phyloP scores from a whole-genome alignment of 1,284 basidiomycete genomes.

The Chiua sp. region DNA sequence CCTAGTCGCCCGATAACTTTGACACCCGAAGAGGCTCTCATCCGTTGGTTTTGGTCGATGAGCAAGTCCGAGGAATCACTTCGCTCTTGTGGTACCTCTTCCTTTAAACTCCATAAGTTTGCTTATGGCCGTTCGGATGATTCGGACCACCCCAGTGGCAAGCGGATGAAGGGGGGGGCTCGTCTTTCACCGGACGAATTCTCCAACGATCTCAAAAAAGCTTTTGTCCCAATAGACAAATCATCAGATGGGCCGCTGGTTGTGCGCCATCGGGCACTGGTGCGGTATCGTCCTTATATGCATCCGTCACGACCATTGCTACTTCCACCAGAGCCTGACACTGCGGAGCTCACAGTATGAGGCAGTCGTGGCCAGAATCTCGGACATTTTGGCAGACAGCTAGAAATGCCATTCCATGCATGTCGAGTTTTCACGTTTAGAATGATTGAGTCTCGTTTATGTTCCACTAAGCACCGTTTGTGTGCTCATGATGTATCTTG shows the following conservation, averaged over 20 bases:
- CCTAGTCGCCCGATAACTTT: constrained; percentile 24
- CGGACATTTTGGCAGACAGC: background rate
- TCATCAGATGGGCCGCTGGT: constrained; percentile 23
- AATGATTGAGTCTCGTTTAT: background rate
- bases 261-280: background rate
- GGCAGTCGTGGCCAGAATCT: background rate
- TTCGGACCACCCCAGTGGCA: constrained; percentile 8
- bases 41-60: constrained; percentile 33
- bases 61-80: constrained; percentile 21
- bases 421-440: background rate
- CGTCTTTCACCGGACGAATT: constrained; percentile 33
- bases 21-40: constrained; percentile 24
- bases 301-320: constrained; percentile 21
- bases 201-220: background rate
- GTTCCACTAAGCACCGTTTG: background rate
- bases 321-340: constrained; percentile 21
- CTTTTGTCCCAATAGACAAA: background rate
- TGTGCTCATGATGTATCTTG: background rate
- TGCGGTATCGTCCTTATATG: constrained; percentile 25
- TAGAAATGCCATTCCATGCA: background rate
- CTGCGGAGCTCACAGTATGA: background rate
- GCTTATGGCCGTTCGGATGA: background rate
- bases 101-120: constrained; percentile 3
- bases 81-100: background rate
- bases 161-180: constrained; percentile 11